Conservation (phyloP, 768 basidiomycete genomes). For the Boletus subparvulus region DNA sequence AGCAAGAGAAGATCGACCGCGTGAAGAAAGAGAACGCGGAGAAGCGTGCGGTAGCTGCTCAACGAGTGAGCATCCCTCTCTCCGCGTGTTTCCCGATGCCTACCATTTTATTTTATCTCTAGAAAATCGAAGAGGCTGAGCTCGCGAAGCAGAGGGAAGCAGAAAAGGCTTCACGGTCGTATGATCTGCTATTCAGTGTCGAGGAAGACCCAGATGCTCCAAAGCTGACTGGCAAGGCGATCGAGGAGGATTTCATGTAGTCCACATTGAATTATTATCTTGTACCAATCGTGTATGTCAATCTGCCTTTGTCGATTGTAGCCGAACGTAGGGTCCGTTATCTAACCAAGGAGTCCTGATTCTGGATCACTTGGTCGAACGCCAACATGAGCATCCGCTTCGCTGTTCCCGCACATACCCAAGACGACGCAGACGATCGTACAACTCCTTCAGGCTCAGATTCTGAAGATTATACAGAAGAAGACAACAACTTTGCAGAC, state of each 20-base stretch:
- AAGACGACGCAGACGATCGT: slow-evolving; percentile 11
- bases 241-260: slow-evolving; percentile 92
- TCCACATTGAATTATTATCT: neutral
- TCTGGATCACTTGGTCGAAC: neutral
- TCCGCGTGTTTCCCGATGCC: neutral
- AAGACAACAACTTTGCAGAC: slow-evolving; percentile 75
- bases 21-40: slow-evolving; percentile 71
- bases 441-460: slow-evolving; percentile 23
- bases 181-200: slow-evolving; percentile 74
- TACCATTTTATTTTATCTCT: neutral
- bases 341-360: neutral
- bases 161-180: slow-evolving; percentile 85
- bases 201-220: slow-evolving; percentile 54
- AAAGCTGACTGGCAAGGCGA: slow-evolving; percentile 63
- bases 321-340: neutral
- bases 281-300: neutral
- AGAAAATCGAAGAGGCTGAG: slow-evolving; percentile 82
- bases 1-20: slow-evolving; percentile 81
- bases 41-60: slow-evolving; percentile 60
- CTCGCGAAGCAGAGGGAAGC: slow-evolving; percentile 75
- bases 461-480: slow-evolving; percentile 28
- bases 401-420: slow-evolving; percentile 5
- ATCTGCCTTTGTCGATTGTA: neutral
- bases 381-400: slow-evolving; percentile 33
- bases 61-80: slow-evolving; percentile 50